phyloP scores from a whole-genome alignment of 805 yeast genomes.

The Yarrowia sp. region DNA sequence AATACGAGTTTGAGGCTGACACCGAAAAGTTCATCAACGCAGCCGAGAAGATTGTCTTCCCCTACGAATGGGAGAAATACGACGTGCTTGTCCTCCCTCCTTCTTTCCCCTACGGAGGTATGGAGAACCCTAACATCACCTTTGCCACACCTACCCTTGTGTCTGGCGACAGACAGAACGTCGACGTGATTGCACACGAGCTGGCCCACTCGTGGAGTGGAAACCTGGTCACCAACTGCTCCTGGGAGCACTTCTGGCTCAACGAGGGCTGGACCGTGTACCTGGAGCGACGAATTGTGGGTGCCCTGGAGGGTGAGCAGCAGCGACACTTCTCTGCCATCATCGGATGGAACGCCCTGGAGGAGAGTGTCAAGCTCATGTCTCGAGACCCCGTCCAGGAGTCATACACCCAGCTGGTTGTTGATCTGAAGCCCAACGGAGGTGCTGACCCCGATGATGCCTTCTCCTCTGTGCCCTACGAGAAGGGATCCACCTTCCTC shows the following conservation, averaged over 20 bases:
- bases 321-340: slow-evolving; percentile 77
- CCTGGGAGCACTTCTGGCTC: slow-evolving; percentile 93
- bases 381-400: slow-evolving; percentile 32
- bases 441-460: slow-evolving; percentile 84
- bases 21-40: slow-evolving; percentile 69
- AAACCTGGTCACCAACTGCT: slow-evolving; percentile 80
- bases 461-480: slow-evolving; percentile 84
- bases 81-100: slow-evolving; percentile 78
- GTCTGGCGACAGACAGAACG: slow-evolving; percentile 78
- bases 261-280: slow-evolving; percentile 97
- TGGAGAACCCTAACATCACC: slow-evolving; percentile 91
- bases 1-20: slow-evolving; percentile 76
- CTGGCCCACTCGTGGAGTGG: slow-evolving; percentile 93
- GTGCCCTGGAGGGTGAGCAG: slow-evolving; percentile 71
- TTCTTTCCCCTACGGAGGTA: slow-evolving; percentile 84
- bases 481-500: slow-evolving; percentile 79
- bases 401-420: slow-evolving; percentile 58
- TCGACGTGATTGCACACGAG: slow-evolving; percentile 90
- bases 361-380: slow-evolving; percentile 48
- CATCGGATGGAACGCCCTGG: slow-evolving; percentile 84
- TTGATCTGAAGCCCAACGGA: slow-evolving; percentile 54
- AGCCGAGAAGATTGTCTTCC: slow-evolving; percentile 72
- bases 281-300: slow-evolving; percentile 78
- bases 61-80: slow-evolving; percentile 81
- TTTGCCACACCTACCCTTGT: slow-evolving; percentile 87